Percentiles rank a stretch among this genome's conserved stretches.
phyloP scores from a whole-genome alignment of 306 rosid species.

The Sechiopsis laciniata region DNA sequence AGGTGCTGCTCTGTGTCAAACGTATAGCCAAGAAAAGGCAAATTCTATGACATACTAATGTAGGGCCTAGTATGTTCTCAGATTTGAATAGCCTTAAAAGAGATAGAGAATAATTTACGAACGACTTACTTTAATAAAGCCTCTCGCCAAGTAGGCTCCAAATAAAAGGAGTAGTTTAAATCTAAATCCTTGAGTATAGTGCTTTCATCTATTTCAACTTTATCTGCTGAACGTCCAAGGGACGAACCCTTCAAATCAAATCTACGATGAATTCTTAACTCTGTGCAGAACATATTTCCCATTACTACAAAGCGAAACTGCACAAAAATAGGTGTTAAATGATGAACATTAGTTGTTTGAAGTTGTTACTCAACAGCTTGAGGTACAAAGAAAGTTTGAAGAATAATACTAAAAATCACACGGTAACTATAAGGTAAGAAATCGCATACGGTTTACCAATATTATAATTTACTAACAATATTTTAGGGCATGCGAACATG shows the following conservation, averaged over 20 bases:
- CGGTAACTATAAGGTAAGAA: neutral
- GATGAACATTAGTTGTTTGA: slow-evolving; percentile 28
- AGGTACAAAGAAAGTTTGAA: slow-evolving; percentile 5
- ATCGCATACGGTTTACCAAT: neutral
- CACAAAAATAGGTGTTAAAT: slow-evolving; percentile 26
- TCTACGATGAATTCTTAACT: slow-evolving; percentile 89
- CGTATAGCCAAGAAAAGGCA: neutral
- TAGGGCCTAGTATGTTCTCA: neutral
- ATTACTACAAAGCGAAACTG: slow-evolving; percentile 98
- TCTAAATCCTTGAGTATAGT: slow-evolving; percentile 97
- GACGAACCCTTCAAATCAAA: slow-evolving; percentile 96
- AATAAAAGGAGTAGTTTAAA: slow-evolving; percentile 68
- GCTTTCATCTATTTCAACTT: slow-evolving; percentile 93
- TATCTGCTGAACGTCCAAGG: slow-evolving; percentile 92
- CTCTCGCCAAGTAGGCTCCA: slow-evolving; percentile 96
- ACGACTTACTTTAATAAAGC: slow-evolving; percentile 65
- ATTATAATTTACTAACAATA: neutral
- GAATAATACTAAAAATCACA: neutral
- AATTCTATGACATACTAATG: neutral
- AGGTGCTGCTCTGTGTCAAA: neutral
- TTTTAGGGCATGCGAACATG: neutral
- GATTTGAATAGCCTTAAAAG: neutral
- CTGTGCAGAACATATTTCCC: slow-evolving; percentile 99
- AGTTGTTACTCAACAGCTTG: neutral
- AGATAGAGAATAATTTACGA: slow-evolving; percentile 11